Evolutionary conservation across 139 green algal genomes (phyloP).

Genomic region (Chlorella sp.): DNA sequence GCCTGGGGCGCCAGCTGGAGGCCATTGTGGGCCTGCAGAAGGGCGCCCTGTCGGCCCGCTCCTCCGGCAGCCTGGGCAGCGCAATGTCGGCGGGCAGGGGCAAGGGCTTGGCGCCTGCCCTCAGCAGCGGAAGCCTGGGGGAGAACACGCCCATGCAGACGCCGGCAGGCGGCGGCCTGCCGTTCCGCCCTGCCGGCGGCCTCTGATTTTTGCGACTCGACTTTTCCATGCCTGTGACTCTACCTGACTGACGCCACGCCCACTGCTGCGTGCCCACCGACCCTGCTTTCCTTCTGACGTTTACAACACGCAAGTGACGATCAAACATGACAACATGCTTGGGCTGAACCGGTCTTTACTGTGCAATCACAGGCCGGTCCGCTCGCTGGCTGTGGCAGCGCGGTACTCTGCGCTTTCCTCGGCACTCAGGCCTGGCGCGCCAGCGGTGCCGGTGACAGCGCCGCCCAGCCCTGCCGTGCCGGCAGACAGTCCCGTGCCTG

Average conservation of each 20-base stretch:
- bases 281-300: no score
- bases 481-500: background rate
- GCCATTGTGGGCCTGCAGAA: constrained; percentile 36
- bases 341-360: no score
- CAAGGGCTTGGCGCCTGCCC: background rate
- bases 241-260: background rate
- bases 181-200: background rate
- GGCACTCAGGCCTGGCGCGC: no score
- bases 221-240: background rate
- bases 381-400: no score
- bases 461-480: no score
- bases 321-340: no score
- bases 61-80: background rate
- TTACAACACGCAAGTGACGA: no score
- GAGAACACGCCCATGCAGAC: constrained; percentile 22
- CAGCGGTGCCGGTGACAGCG: no score
- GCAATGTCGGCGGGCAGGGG: background rate
- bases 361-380: no score
- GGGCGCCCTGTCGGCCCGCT: constrained; percentile 8
- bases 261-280: no score
- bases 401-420: no score
- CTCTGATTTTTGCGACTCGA: background rate
- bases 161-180: background rate
- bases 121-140: background rate
- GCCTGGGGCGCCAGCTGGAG: constrained; percentile 34